A percentile compares a stretch with the other conserved stretches of the same genome.
Evolutionary conservation across 345 rosid genomes (phyloP).

Genomic region (Gossypium mustelinum): DNA sequence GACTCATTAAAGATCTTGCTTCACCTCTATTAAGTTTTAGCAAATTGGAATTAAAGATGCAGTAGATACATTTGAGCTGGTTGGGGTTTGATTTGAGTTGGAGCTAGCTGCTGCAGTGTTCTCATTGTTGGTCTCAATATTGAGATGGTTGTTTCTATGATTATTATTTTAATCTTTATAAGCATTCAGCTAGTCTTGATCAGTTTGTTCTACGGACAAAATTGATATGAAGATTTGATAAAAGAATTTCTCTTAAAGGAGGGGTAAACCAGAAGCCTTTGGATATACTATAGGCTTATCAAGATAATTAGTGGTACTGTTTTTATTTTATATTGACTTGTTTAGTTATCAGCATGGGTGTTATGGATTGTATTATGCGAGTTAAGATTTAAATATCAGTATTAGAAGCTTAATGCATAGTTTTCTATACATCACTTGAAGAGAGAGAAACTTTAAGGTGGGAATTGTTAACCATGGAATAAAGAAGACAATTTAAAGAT

Average conservation of each 20-base stretch:
- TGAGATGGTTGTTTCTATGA: neutral
- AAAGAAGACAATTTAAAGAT: neutral
- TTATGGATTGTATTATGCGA: neutral
- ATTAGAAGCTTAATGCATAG: neutral
- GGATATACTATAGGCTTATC: neutral
- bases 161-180: neutral
- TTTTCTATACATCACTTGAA: neutral
- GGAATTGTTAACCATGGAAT: neutral
- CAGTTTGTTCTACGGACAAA: neutral
- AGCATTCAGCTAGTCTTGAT: neutral
- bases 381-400: neutral
- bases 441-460: neutral
- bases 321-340: neutral
- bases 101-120: constrained; percentile 2
- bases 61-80: neutral
- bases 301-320: neutral
- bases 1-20: constrained; percentile 1
- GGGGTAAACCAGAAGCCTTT: neutral
- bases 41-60: constrained; percentile 11
- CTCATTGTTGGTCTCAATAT: neutral
- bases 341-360: neutral
- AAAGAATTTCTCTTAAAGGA: neutral
- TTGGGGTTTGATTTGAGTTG: neutral
- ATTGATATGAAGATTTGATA: neutral
- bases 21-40: neutral